phyloP scores from a whole-genome alignment of 768 basidiomycete species.

The Leccinum sublutescens region DNA sequence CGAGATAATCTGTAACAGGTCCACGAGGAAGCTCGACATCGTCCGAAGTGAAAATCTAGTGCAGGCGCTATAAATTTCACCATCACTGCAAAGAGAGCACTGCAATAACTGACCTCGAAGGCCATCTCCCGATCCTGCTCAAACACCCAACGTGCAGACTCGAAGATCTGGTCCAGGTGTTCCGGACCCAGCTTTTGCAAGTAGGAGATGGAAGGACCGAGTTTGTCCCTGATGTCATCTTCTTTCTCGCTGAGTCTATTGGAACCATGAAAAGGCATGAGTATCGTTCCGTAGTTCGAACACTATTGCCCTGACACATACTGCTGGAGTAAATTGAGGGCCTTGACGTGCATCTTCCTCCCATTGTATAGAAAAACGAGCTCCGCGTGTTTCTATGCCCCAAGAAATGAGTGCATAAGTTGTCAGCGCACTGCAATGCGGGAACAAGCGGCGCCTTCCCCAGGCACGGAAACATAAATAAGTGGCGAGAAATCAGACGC shows the following conservation, averaged over 20 bases:
- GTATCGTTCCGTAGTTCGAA: background rate
- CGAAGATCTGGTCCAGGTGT: constrained; percentile 78
- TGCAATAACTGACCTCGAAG: constrained; percentile 56
- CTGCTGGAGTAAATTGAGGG: constrained; percentile 81
- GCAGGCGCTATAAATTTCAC: background rate
- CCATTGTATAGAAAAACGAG: constrained; percentile 90
- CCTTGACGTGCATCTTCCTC: constrained; percentile 93
- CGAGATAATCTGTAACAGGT: constrained; percentile 75
- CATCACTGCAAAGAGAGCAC: background rate
- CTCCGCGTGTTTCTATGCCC: constrained; percentile 80
- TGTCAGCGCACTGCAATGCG: background rate
- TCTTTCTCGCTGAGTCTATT: constrained; percentile 79
- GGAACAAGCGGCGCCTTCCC: background rate
- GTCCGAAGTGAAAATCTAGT: constrained; percentile 92
- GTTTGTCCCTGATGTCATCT: constrained; percentile 72
- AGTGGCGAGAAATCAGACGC: constrained; percentile 10
- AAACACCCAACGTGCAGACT: constrained; percentile 83
- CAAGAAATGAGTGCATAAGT: background rate
- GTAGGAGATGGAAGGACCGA: constrained; percentile 83
- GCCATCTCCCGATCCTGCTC: constrained; percentile 68
- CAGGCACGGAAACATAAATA: background rate
- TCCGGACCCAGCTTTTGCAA: constrained; percentile 87
- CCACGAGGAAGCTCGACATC: constrained; percentile 86
- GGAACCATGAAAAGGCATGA: background rate
- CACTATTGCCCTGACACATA: constrained; percentile 38